Conservation (phyloP, 305 asterid genomes). For the Fraxinus nigra region DNA sequence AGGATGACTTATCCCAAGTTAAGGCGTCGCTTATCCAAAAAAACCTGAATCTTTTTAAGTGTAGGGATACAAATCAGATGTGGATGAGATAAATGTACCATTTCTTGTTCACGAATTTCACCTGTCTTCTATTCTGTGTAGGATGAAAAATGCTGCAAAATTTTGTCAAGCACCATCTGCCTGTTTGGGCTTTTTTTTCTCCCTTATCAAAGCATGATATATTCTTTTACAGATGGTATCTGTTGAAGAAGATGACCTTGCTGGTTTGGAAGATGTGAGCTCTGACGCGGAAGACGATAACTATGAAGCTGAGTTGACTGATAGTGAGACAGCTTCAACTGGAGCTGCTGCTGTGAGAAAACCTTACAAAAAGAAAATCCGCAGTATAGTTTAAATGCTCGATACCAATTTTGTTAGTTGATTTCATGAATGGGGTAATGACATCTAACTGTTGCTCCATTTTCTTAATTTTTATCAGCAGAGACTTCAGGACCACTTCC, state of each 20-base stretch:
- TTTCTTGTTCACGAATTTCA: not conserved
- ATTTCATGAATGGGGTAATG: constrained; percentile 6
- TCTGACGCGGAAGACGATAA: constrained; percentile 91
- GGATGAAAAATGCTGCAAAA: not conserved
- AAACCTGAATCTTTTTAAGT: not conserved
- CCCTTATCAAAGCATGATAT: constrained; percentile 15
- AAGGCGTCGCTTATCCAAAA: not conserved
- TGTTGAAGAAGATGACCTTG: constrained; percentile 93
- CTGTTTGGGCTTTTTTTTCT: not conserved
- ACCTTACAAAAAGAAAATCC: constrained; percentile 62
- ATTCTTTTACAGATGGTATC: constrained; percentile 71
- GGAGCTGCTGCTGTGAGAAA: constrained; percentile 59
- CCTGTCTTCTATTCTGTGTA: not conserved
- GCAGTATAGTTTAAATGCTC: constrained; percentile 50
- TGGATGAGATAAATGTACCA: not conserved
- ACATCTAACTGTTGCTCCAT: constrained; percentile 15
- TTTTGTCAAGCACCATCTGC: not conserved
- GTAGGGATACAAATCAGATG: not conserved
- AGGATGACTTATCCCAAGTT: not conserved
- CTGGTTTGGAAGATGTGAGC: constrained; percentile 94
- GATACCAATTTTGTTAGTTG: constrained; percentile 5
- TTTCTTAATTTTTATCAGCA: constrained; percentile 34
- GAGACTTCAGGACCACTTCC: constrained; percentile 73
- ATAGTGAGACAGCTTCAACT: constrained; percentile 58
- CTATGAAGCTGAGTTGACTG: constrained; percentile 83